Conservation (phyloP, 192 early-diverging fungal species). For the Paraglomus occultum region DNA sequence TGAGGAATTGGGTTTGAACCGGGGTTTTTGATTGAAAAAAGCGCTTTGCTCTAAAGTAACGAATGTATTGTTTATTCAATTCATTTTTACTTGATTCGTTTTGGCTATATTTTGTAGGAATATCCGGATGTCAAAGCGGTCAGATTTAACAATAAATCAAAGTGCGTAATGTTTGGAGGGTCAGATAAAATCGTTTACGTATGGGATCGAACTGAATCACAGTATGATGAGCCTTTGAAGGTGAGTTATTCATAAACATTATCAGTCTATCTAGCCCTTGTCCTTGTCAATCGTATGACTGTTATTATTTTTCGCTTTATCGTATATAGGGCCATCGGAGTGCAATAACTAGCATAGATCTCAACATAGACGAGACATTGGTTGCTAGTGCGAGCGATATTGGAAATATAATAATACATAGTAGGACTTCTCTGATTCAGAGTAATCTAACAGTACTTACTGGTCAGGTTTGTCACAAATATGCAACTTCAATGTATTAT, state of each 20-base stretch:
- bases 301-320: constrained; percentile 1
- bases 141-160: constrained; percentile 22
- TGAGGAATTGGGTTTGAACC: background rate
- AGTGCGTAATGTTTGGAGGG: constrained; percentile 26
- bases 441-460: constrained; percentile 22
- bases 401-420: constrained; percentile 32
- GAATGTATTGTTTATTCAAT: background rate
- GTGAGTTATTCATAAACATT: constrained; percentile 7
- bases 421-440: constrained; percentile 14
- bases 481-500: no score
- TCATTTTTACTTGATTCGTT: background rate
- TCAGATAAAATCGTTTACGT: constrained; percentile 28
- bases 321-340: constrained; percentile 27
- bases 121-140: constrained; percentile 22
- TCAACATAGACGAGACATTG: constrained; percentile 30
- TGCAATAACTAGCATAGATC: constrained; percentile 25
- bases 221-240: constrained; percentile 17
- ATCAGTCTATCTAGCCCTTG: background rate
- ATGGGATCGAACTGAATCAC: constrained; percentile 30
- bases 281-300: background rate
- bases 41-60: no score
- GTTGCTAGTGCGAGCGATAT: constrained; percentile 22
- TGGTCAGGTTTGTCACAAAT: background rate
- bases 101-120: background rate
- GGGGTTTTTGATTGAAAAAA: background rate